Evolutionary conservation across 2,329 filamentous ascomycete species (phyloP), one percentile per base, ranked within the genome.

Genomic region (Amesomyces nigricolor): DNA sequence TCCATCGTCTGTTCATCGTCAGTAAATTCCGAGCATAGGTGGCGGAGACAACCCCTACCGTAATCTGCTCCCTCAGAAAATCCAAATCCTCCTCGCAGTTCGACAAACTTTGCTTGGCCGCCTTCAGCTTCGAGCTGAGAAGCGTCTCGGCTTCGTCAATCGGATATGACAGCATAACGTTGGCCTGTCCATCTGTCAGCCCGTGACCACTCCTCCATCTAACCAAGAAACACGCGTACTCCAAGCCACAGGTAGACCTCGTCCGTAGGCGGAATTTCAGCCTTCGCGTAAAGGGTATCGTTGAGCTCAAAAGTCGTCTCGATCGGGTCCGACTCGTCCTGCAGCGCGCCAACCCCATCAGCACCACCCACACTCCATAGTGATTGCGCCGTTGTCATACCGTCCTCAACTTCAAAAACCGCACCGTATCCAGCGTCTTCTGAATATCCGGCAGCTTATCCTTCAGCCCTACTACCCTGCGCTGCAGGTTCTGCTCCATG

Each of bases 211-310:
- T 35, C 2, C 32, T 1, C 13, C 7, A 32, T 8, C 38, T 19
- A 13, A 29, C 43, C 11, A 5, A 26, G 16, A 38, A 16, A n/a
- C 11, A 19, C 75, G 17, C 80, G 22, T 78, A 89, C 87, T 35
- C 94, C 94, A n/a, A 99, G 80, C 94, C 94, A 99, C 52, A 99
- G 79, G 68, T 95, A 96, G 11, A 99, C 92, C 70, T 99, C 92
- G 7, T 96, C 85, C 0, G 89, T 90, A 1, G 87, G 83, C 19
- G 87, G 84, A 54, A 97, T 83, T 44, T 84, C 80, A 11, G 94
- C 94, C 70, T 91, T 94, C 17, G 91, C 89, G 68, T 91, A 96
- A 8, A 99, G 78, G 2, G 94, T 99, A 68, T 97, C 92, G 74
- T 96, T 96, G 53, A 99, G 81, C 73, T 96, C 91, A 70, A 97